Evolutionary conservation across 768 basidiomycete species (phyloP).

Genomic region (Mycena capillaripes): DNA sequence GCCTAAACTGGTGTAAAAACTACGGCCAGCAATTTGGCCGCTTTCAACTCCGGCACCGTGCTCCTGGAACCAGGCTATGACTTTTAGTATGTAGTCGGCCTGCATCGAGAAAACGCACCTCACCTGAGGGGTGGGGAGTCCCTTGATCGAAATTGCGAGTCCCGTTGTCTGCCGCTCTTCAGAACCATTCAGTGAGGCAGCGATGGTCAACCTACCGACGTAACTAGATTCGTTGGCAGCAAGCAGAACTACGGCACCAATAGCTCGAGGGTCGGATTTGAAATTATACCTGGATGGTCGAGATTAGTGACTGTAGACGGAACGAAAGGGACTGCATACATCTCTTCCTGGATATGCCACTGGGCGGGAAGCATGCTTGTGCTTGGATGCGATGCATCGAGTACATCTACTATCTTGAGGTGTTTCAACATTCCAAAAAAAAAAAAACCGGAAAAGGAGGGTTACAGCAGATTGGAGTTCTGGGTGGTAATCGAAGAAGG

Average conservation of each 20-base stretch:
- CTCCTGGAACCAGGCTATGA: constrained; percentile 87
- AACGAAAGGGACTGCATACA: constrained; percentile 53
- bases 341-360: constrained; percentile 73
- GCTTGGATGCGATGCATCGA: constrained; percentile 73
- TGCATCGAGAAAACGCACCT: constrained; percentile 30
- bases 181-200: neutral
- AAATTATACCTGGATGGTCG: constrained; percentile 71
- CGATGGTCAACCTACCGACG: constrained; percentile 47
- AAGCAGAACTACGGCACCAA: constrained; percentile 75
- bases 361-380: constrained; percentile 64
- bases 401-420: constrained; percentile 68
- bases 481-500: constrained; percentile 82
- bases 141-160: constrained; percentile 74
- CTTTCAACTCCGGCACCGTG: constrained; percentile 74
- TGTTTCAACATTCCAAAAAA: neutral
- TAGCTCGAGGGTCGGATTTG: constrained; percentile 73
- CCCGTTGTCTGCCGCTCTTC: constrained; percentile 54
- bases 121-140: constrained; percentile 83
- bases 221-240: constrained; percentile 78
- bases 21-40: constrained; percentile 71
- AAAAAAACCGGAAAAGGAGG: no score
- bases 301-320: neutral
- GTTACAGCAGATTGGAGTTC: constrained; percentile 74
- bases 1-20: constrained; percentile 88
- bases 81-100: neutral